Percentiles rank a stretch among this genome's conserved stretches.
phyloP scores from a whole-genome alignment of 352 stramenopile species.

The Phytophthora niederhauseri region DNA sequence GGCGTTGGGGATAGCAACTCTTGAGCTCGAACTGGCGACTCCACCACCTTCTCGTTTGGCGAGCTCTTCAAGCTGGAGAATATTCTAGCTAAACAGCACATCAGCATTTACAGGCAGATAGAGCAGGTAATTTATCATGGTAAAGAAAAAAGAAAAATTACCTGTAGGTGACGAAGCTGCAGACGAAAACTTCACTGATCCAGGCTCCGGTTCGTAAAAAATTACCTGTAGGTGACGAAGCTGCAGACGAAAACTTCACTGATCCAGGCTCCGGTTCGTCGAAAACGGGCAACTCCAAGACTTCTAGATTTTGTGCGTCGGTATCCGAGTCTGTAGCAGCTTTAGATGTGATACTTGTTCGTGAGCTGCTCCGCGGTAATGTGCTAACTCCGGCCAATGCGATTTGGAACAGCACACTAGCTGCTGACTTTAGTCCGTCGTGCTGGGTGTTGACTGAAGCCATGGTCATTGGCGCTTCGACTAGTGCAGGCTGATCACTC shows the following conservation, averaged over 20 bases:
- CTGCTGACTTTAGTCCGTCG: slow-evolving; percentile 34
- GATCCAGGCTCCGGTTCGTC: slow-evolving; percentile 16
- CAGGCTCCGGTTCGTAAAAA: slow-evolving; percentile 14
- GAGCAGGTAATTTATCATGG: neutral
- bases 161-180: slow-evolving; percentile 19
- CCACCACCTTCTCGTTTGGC: slow-evolving; percentile 14
- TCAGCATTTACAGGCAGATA: slow-evolving; percentile 9
- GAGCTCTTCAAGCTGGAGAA: slow-evolving; percentile 20
- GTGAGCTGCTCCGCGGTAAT: slow-evolving; percentile 4
- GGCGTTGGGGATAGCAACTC: slow-evolving; percentile 14
- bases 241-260: slow-evolving; percentile 14
- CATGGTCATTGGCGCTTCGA: neutral
- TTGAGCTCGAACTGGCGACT: slow-evolving; percentile 1
- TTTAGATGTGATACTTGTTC: neutral
- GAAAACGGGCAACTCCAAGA: neutral
- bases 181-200: slow-evolving; percentile 11
- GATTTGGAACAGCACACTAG: slow-evolving; percentile 44
- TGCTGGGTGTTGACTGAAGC: slow-evolving; percentile 16
- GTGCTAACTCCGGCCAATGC: slow-evolving; percentile 40
- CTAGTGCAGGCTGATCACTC: neutral
- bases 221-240: slow-evolving; percentile 20
- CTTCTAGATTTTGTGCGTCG: neutral
- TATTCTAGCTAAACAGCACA: slow-evolving; percentile 26
- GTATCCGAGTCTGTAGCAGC: neutral
- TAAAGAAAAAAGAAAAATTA: neutral